Percentiles rank a stretch among this genome's conserved stretches.
phyloP scores from a whole-genome alignment of 1,284 basidiomycete species.

The Naganishia sp. region DNA sequence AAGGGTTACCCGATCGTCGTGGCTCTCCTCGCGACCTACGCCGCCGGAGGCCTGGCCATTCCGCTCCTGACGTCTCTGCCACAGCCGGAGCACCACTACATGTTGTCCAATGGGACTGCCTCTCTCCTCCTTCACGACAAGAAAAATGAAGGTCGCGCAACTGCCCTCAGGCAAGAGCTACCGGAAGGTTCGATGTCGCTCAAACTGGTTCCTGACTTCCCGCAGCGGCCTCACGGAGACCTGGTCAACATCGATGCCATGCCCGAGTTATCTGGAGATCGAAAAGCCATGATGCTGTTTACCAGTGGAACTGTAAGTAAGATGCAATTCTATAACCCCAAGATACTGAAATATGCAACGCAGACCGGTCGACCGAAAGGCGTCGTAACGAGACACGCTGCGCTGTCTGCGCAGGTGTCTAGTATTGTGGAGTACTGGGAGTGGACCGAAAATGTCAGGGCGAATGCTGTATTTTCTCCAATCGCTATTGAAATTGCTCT shows the following conservation, averaged over 20 bases:
- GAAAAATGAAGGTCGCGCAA: slow-evolving; percentile 39
- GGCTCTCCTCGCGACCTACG: slow-evolving; percentile 39
- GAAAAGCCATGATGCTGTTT: slow-evolving; percentile 50
- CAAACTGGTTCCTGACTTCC: not conserved
- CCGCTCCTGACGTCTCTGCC: slow-evolving; percentile 46
- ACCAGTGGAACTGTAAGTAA: slow-evolving; percentile 45
- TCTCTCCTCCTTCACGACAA: slow-evolving; percentile 41
- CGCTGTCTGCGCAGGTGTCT: slow-evolving; percentile 44
- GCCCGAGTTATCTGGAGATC: slow-evolving; percentile 37
- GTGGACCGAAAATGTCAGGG: slow-evolving; percentile 39
- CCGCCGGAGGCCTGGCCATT: slow-evolving; percentile 45
- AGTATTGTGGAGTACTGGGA: slow-evolving; percentile 44
- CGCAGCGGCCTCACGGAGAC: not conserved
- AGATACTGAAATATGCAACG: not conserved
- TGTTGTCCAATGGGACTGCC: slow-evolving; percentile 42
- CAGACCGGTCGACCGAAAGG: slow-evolving; percentile 49
- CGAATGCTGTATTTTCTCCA: not conserved
- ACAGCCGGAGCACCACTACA: slow-evolving; percentile 46
- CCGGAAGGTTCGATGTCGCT: not conserved
- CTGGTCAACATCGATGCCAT: slow-evolving; percentile 27
- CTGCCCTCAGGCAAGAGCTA: slow-evolving; percentile 35
- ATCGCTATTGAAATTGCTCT: not conserved
- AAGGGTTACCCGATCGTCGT: slow-evolving; percentile 43
- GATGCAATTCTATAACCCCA: too few relatives aligned
- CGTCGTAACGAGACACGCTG: slow-evolving; percentile 46